A percentile compares a stretch with the other conserved stretches of the same genome.
Conservation (phyloP, 2,329 filamentous ascomycete species). For the Torrubiellomyces zombiae region DNA sequence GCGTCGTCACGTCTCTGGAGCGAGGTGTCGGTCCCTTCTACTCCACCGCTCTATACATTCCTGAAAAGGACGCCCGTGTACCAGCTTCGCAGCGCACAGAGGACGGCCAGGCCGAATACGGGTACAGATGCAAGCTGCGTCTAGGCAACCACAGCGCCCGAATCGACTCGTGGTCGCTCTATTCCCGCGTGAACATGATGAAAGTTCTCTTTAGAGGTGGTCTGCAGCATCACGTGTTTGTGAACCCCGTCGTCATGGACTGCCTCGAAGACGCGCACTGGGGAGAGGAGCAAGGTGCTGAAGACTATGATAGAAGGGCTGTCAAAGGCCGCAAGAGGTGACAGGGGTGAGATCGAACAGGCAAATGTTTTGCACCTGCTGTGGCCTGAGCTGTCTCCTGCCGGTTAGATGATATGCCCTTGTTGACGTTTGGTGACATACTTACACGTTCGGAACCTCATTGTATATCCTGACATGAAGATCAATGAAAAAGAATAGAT, state of each 20-base stretch:
- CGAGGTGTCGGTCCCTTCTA: constrained; percentile 36
- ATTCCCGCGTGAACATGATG: constrained; percentile 29
- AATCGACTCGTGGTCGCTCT: constrained; percentile 35
- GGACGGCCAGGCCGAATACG: constrained; percentile 29
- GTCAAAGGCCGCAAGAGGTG: constrained; percentile 9
- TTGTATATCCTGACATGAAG: no score
- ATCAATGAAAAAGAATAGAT: no score
- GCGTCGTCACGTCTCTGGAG: constrained; percentile 37
- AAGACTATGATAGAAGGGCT: constrained; percentile 3
- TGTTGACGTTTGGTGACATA: no score
- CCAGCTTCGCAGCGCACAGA: constrained; percentile 22
- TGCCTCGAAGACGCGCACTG: constrained; percentile 21
- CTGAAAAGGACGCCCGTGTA: constrained; percentile 24
- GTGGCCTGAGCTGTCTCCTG: no score
- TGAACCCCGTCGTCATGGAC: constrained; percentile 21
- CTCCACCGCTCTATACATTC: constrained; percentile 27
- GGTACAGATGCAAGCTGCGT: constrained; percentile 34
- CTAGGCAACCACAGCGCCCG: constrained; percentile 26
- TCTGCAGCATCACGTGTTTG: constrained; percentile 19
- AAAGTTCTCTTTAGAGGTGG: constrained; percentile 30
- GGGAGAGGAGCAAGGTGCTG: constrained; percentile 7
- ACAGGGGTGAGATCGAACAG: no score
- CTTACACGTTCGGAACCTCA: no score
- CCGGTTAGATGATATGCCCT: no score
- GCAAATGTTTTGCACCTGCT: no score